Evolutionary conservation across 768 basidiomycete genomes (phyloP), one percentile per base, ranked within the genome.

Genomic region (Ephemerocybe angulata): DNA sequence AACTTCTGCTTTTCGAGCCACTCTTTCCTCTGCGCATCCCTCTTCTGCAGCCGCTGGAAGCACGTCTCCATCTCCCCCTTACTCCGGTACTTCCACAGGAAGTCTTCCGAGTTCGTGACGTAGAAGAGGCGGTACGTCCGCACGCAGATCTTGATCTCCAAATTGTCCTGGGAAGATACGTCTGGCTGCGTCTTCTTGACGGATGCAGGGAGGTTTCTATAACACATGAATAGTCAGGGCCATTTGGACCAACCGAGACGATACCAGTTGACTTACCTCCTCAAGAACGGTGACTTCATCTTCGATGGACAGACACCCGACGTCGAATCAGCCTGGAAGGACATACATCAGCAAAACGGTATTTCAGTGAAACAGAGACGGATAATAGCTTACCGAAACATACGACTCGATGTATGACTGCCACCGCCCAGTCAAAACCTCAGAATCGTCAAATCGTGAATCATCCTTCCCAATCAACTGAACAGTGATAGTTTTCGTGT

Each of bases 71-170:
- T 66, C 59, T 83, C 82, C 1, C 72, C 74, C 24, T 68, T 65
- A 0, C 67, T 66, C 22, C 74, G 68, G 13, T 74, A 63, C 52
- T 78, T 79, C 73, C 78, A 81, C 52, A 87, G 68, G 54, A 79
- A 76, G 57, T 88, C 88, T 60, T 87, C 88, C 42, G 84, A 85
- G 24, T 74, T 65, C 2, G 88, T 74, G 5, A 88, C 88, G 65
- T 84, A 93, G 75, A 94, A 93, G 13, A 93, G 69, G 30, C 87
- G 78, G 67, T 93, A 93, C 8, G 87, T 90, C 55, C 85, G 78
- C 31, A 92, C 78, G 69, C 94, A 96, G 54, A 97, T 82, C 58
- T 87, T 87, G 65, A 91, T 89, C 68, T 92, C 89, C 17, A 95
- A 77, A 3, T 79, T 79, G 29, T 87, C 86, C 33, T 66, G 75